Base-by-base conservation (phyloP, 2,329 filamentous ascomycete genomes). In the Blastomyces parvus region DNA sequence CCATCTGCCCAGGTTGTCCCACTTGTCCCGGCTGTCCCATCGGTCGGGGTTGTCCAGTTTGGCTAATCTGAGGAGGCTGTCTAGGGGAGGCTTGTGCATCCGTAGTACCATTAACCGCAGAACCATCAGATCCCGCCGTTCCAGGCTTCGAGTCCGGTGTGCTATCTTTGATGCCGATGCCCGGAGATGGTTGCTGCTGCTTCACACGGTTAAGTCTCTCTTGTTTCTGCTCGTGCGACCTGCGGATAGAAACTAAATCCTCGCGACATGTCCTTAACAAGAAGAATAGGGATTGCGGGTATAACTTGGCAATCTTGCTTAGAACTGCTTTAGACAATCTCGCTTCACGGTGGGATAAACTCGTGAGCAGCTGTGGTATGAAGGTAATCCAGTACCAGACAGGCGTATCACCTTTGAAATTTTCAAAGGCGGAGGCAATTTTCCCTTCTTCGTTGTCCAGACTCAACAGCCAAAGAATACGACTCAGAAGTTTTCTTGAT, bases 311-410 rank as follows among this genome's bases (percentile, higher is more conserved):
- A 72, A 99, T 91, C 80, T 94, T 96, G 30, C 91, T 84, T 22
- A 99, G 83, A 59, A 99, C 90, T 60, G 86, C 85, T 73, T 94
- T 89, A 55, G 93, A 90, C 58, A 95, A 88, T 4, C 87, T 86
- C 14, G 91, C 93, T 76, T 99, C 95, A 69, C 93, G 92, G 72
- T 97, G 88, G 1, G 90, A 90, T 60, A 99, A 82, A 61, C 93
- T 94, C 53, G 91, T 93, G 40, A 99, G 84, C 52, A 99, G 83
- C 76, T 99, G 94, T 22, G 94, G 94, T 67, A 99, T 97, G 74
- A 96, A 99, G 0, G 93, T 97, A 69, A 97, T 97, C 94, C 94
- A 99, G 78, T 97, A 99, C 94, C 94, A 99, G 14, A 96, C 91
- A 0, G 92, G 91, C 1, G 91, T 96, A 69, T 99, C 95, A 60